Base-by-base conservation (phyloP, 768 basidiomycete species). In the Chalciporus sphaerocephalus region DNA sequence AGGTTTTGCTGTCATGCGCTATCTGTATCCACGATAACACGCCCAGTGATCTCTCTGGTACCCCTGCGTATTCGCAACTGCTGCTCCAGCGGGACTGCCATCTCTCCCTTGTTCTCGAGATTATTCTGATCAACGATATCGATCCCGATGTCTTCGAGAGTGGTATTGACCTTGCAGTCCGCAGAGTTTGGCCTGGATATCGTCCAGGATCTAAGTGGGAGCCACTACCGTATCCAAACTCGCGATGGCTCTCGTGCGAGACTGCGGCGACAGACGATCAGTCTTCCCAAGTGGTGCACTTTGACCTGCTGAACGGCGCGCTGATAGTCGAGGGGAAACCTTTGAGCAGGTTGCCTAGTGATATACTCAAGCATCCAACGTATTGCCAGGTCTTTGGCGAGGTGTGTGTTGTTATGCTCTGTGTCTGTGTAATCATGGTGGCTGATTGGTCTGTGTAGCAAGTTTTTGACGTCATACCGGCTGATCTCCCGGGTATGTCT, bases 51-150 rank as follows among this genome's bases (percentile, higher is more conserved):
- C 9, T 48, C 20, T 45, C 48, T 6, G 1, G 4, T 13, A 45
- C 59, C 1, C 3, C 55, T 1, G 2, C 20, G 7, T 38, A 42
- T 42, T 59, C 52, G 0, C 47, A 35, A 9, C 22, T 53, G 11
- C 53, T 67, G 21, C 47, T 65, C 13, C 57, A 62, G n/a, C 58
- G 69, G 10, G 60, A 72, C 35, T 44, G 56, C 15, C 59, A 66
- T 12, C 42, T 68, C 21, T 57, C 69, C 5, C 44, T 62, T 18
- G 39, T 20, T 6, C 30, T 72, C 4, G 56, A 64, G 44, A 18
- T 33, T 5, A 13, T 43, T 11, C 5, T 61, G 8, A 30, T 36
- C 1, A 22, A 37, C 17, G 15, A 40, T 17, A 48, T 54, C 13
- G 35, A 30, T 17, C 43, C 45, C 1, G 48, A 42, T 16, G 5